A percentile compares a stretch with the other conserved stretches of the same genome.
Conservation (phyloP, 176 grass and related monocot species). For the Aegilops speltoides region DNA sequence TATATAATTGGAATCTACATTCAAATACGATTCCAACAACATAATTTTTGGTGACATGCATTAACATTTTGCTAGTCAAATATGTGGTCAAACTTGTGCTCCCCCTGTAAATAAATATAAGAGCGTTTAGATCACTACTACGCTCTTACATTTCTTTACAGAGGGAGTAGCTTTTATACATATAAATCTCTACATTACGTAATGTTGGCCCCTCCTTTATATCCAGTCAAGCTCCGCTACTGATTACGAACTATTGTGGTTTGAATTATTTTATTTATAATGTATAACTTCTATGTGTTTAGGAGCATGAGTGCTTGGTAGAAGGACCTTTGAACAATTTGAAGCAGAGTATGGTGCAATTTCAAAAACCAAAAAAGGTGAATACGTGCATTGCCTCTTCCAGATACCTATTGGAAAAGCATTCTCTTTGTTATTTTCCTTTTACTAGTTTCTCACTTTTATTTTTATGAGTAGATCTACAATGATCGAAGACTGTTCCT, state of each 20-base stretch:
- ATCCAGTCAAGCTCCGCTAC: not conserved
- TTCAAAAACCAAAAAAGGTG: constrained; percentile 99
- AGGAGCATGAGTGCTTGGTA: constrained; percentile 99
- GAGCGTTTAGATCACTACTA: no score
- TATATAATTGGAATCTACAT: no score
- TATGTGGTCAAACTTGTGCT: no score
- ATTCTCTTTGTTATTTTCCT: not conserved
- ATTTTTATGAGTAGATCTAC: constrained; percentile 69
- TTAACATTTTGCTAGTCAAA: no score
- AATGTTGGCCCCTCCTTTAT: not conserved
- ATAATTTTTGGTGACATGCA: no score
- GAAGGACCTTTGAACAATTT: constrained; percentile 98
- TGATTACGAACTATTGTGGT: not conserved
- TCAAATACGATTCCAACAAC: no score
- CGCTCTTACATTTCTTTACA: no score
- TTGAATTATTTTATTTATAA: constrained; percentile 7
- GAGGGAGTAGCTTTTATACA: no score
- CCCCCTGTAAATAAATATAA: no score
- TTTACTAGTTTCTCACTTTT: not conserved
- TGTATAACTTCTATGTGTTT: constrained; percentile 14
- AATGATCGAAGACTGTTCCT: constrained; percentile 85
- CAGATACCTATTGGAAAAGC: not conserved
- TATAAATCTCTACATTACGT: not conserved
- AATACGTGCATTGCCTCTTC: not conserved
- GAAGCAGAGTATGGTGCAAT: constrained; percentile 99